These are phyloP conservation scores for Panaeolus papilionaceus DNA, from an alignment of 768 basidiomycete genomes.

Conservation along the genomic window DNA sequence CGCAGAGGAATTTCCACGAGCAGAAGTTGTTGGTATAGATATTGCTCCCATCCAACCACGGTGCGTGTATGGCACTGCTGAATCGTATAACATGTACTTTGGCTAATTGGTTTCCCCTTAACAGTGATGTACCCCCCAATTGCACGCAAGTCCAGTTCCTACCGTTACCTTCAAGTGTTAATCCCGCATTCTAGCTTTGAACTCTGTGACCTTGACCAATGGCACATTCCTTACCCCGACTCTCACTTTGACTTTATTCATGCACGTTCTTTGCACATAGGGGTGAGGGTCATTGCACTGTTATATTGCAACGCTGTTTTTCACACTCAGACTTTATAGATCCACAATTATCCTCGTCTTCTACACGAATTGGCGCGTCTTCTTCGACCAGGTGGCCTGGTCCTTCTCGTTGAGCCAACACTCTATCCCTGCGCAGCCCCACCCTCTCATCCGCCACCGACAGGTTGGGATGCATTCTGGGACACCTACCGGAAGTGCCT, in stretches of 20 bases:
- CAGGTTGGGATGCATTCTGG: conserved; percentile 70
- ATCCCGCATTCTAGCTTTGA: conserved; percentile 57
- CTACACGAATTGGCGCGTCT: conserved; percentile 67
- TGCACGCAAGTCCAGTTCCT: conserved; percentile 63
- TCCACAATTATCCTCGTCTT: conserved; percentile 65
- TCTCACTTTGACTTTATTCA: conserved; percentile 73
- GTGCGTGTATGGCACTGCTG: conserved; percentile 42
- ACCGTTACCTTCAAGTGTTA: conserved; percentile 5
- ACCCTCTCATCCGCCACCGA: conserved; percentile 28
- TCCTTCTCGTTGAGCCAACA: conserved; percentile 70
- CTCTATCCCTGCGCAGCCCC: conserved; percentile 45
- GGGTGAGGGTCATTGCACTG: conserved; percentile 47
- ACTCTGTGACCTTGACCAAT: conserved; percentile 69
- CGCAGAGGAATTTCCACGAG: conserved; percentile 73
- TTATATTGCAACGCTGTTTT: conserved; percentile 17
- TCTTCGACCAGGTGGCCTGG: conserved; percentile 72
- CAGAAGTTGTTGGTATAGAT: conserved; percentile 73
- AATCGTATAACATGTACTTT: conserved; percentile 29
- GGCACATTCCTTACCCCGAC: conserved; percentile 66
- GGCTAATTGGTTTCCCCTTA: conserved; percentile 18
- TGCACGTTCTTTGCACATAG: conserved; percentile 71
- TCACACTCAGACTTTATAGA: conserved; percentile 44
- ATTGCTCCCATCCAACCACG: conserved; percentile 76
- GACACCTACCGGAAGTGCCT: conserved; percentile 65
- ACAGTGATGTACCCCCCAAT: conserved; percentile 68